Evolutionary conservation across 2,329 filamentous ascomycete species (phyloP), one percentile per base, ranked within the genome.

Genomic region (Mollisia scopiformis): DNA sequence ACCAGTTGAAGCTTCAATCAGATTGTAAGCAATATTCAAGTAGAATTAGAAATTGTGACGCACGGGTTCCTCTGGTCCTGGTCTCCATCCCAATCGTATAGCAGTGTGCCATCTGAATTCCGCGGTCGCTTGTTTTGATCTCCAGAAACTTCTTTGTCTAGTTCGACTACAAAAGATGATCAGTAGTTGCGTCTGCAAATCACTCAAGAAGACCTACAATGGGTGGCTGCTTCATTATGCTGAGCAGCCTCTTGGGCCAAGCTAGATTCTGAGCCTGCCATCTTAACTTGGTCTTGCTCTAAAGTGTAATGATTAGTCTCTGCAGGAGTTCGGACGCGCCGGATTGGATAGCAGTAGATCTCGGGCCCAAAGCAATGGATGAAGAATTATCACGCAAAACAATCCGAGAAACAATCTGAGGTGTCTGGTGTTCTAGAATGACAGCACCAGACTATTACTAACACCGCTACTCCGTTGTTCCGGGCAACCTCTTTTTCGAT

Each of bases 1-100:
- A 65, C 75, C 75, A 78, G 65, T 77, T 76, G 67, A 73, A 56
- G 8, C 53, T 55, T 46, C 41, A n/a, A n/a, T n/a, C n/a, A 25
- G 10, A 23, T 10, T 46, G 21, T 46, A 21, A 46, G 21, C 14
- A 46, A 14, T 46, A 8, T 25, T 21, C 23, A 8, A 13, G 10
- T 21, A 46, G 41, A 46, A 13, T 14, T 46, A 30, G 27, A 30
- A 21, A 19, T n/a, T n/a, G n/a, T n/a, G n/a, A 31, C 25, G 16
- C 47, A 75, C 13, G 76, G 76, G 52, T 76, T 75, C 41, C 68
- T 69, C 0, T 73, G 71, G 57, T 78, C 75, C 11, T 69, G 43
- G 1, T 66, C 66, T 1, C 71, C 69, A 57, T 72, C 64, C 75
- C 74, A 76, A 6, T 56, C 54, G 39, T 56, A 56, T 2, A 46